A percentile compares a stretch with the other conserved stretches of the same genome.
Conservation (phyloP, 1,284 basidiomycete species). For the Irpex sp. region DNA sequence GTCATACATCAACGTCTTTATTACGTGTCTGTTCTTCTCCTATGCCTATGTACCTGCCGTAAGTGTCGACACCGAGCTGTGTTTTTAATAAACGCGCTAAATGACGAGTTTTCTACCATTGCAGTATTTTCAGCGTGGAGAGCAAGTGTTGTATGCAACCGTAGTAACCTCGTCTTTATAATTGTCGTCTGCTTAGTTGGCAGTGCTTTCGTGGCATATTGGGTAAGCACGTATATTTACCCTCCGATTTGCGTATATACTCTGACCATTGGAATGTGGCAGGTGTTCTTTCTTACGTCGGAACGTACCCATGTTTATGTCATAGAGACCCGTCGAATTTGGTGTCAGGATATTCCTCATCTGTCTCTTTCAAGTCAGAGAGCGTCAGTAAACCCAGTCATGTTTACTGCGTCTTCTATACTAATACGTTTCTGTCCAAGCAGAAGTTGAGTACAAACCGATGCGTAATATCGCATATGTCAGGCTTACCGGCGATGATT, state of each 20-base stretch:
- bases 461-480: not conserved
- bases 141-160: not conserved
- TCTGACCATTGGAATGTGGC: not conserved
- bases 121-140: not conserved
- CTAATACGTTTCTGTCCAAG: too few relatives aligned
- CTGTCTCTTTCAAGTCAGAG: not conserved
- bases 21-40: too few relatives aligned
- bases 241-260: not conserved
- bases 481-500: not conserved
- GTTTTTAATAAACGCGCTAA: not conserved
- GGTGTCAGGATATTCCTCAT: not conserved
- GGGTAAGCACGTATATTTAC: not conserved
- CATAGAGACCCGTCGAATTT: not conserved
- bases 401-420: not conserved
- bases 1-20: too few relatives aligned
- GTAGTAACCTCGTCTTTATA: not conserved
- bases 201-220: not conserved
- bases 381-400: not conserved
- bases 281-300: not conserved
- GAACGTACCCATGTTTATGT: not conserved
- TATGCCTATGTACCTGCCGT: not conserved
- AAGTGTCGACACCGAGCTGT: not conserved
- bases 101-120: not conserved
- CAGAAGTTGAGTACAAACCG: not conserved
- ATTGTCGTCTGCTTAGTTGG: not conserved